Evolutionary conservation across 176 grass and related monocot genomes (phyloP), one percentile per base, ranked within the genome.

Genomic region (Triticum aestivum): DNA sequence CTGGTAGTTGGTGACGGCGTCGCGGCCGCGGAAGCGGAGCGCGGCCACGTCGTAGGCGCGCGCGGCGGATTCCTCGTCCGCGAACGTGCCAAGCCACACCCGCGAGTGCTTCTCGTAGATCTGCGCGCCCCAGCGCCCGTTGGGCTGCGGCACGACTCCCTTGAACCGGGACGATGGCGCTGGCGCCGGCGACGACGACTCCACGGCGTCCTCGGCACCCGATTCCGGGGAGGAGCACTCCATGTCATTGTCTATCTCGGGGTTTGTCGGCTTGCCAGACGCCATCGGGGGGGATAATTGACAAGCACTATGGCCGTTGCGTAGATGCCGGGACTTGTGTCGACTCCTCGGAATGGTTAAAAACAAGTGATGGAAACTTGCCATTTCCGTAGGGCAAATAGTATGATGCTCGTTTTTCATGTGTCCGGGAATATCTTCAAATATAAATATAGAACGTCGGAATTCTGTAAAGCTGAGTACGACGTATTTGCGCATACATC

Each of bases 51-150:
- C 94, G 87, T 97, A 97, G 12, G 92, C 83, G 21, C 77, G 71
- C 12, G 92, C 94, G 4, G 94, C 94, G 59, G 67, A 54, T 0
- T 81, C 65, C 89, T 94, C 92, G 66, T 68, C 51, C 23, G 82
- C 59, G 78, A 97, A 97, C 35, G 94, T 97, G 32, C 94, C 94
- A 33, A 97, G 90, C 94, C 94, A 97, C 35, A 97, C 90, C 52
- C 94, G 88, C 77, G 86, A 66, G 80, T 97, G 90, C 70, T 72
- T 77, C 80, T 97, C 90, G 80, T 97, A 97, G 80, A 97, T 94
- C 86, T 97, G 92, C 21, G 92, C 86, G 12, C 92, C 92, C 94
- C 94, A 94, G 5, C 90, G 75, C 9, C 94, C 92, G 80, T 94
- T 94, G 4, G 90, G 94, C 81, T 94, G 90, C 66, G 94, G 90